Percentiles rank a stretch among this genome's conserved stretches.
phyloP scores from a whole-genome alignment of 768 basidiomycete genomes.

The Mycena albidolilacea region DNA sequence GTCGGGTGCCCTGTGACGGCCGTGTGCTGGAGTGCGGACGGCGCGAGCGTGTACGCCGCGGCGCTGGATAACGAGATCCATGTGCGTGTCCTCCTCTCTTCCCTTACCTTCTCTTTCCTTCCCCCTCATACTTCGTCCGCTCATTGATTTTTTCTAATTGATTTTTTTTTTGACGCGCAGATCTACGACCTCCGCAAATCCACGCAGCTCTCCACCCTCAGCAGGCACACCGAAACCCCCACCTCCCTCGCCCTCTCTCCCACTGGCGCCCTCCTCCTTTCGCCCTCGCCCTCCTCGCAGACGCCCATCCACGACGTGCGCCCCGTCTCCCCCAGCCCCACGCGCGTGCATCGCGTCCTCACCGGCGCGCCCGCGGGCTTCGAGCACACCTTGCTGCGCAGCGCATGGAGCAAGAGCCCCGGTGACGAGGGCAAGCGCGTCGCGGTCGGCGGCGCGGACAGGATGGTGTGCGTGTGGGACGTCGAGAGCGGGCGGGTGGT shows the following conservation, averaged over 20 bases:
- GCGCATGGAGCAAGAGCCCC: conserved; percentile 85
- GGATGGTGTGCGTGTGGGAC: conserved; percentile 91
- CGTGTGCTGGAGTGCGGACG: conserved; percentile 94
- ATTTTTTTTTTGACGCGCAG: conserved; percentile 51
- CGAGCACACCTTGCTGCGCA: conserved; percentile 87
- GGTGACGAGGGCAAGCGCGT: conserved; percentile 82
- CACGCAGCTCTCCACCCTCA: conserved; percentile 83
- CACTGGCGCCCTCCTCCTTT: conserved; percentile 89
- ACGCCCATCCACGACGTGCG: conserved; percentile 93
- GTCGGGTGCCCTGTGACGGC: conserved; percentile 92
- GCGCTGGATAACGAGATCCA: conserved; percentile 72
- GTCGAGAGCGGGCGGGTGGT: conserved; percentile 81
- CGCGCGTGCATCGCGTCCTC: conserved; percentile 83
- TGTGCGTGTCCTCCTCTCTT: no score
- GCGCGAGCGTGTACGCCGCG: conserved; percentile 89
- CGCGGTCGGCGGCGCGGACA: conserved; percentile 92
- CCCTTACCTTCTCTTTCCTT: not conserved
- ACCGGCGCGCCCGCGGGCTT: conserved; percentile 95
- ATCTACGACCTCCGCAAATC: conserved; percentile 93
- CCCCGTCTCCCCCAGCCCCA: conserved; percentile 91
- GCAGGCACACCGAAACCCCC: conserved; percentile 93
- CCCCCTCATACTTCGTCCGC: not conserved
- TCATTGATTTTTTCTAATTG: not conserved
- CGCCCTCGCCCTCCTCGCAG: conserved; percentile 91
- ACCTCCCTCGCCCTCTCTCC: conserved; percentile 95